Evolutionary conservation across 441 rosid species (phyloP).

Genomic region (Erodium texanum): DNA sequence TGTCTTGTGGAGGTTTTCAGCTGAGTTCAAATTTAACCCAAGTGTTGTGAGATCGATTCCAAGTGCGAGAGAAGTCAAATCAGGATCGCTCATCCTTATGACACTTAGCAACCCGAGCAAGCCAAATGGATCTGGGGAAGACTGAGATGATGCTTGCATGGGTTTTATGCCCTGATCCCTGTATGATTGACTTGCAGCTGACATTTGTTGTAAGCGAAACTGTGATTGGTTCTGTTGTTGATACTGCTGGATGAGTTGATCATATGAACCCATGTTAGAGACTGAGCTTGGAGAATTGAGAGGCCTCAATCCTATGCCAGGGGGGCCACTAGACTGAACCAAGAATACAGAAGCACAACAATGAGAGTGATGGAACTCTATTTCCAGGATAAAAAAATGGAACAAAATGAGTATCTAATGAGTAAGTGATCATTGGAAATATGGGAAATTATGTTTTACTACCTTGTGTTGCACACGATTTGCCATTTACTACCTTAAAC

Average conservation of each 20-base stretch:
- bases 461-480: too few species aligned
- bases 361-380: background rate
- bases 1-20: slow-evolving; percentile 81
- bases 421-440: background rate
- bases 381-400: background rate
- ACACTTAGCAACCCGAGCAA: slow-evolving; percentile 80
- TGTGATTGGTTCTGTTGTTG: slow-evolving; percentile 82
- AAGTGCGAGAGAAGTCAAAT: slow-evolving; percentile 77
- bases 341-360: background rate
- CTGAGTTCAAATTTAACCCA: slow-evolving; percentile 77
- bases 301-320: slow-evolving; percentile 78
- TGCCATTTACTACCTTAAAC: too few species aligned
- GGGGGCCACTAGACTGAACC: slow-evolving; percentile 70
- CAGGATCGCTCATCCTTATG: slow-evolving; percentile 75
- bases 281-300: slow-evolving; percentile 61
- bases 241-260: slow-evolving; percentile 76
- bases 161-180: slow-evolving; percentile 75
- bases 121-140: slow-evolving; percentile 81
- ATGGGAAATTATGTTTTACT: too few species aligned
- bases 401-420: background rate
- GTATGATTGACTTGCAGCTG: slow-evolving; percentile 68
- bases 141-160: slow-evolving; percentile 46
- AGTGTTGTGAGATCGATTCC: slow-evolving; percentile 90
- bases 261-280: slow-evolving; percentile 60
- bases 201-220: slow-evolving; percentile 73